These are phyloP conservation scores for Boletus sp. DNA, from an alignment of 768 basidiomycete genomes.

Conservation along the genomic window DNA sequence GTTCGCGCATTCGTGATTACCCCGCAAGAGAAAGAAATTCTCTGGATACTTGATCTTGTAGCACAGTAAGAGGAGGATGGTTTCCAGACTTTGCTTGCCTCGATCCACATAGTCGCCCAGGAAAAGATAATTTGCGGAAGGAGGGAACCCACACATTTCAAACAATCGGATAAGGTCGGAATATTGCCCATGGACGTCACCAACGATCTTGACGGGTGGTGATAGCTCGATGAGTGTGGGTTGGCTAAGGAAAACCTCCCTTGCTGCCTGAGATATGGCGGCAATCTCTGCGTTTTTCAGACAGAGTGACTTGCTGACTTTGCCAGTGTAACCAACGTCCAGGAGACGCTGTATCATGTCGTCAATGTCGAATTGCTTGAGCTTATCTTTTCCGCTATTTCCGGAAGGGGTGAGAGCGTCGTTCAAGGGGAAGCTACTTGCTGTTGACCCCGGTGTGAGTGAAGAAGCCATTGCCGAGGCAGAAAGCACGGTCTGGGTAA, in stretches of 20 bases:
- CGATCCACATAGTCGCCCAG: constrained; percentile 99
- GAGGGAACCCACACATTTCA: constrained; percentile 99
- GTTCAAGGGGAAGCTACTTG: constrained; percentile 36
- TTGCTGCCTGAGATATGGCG: constrained; percentile 89
- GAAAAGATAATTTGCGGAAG: constrained; percentile 95
- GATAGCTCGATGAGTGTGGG: constrained; percentile 96
- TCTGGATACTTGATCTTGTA: constrained; percentile 99
- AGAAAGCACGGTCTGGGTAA: constrained; percentile 82
- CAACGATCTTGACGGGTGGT: constrained; percentile 98
- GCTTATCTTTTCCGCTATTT: constrained; percentile 50
- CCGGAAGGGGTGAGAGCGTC: constrained; percentile 37
- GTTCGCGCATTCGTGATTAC: constrained; percentile 99
- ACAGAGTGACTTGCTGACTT: constrained; percentile 93
- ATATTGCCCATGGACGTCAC: constrained; percentile 99
- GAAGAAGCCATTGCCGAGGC: constrained; percentile 48
- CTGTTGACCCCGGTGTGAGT: constrained; percentile 51
- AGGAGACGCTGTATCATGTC: constrained; percentile 97
- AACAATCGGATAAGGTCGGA: constrained; percentile 97
- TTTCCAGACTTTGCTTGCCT: constrained; percentile 97
- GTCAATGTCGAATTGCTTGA: constrained; percentile 84
- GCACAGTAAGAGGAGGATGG: constrained; percentile 92
- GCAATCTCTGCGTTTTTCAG: constrained; percentile 96
- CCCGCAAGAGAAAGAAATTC: constrained; percentile 96
- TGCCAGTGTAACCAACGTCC: constrained; percentile 96
- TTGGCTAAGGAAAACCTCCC: constrained; percentile 94